A percentile compares a stretch with the other conserved stretches of the same genome.
Conservation (phyloP, 1,139 yeast genomes). For the Hyphopichia wangnamkhiaoensis region DNA sequence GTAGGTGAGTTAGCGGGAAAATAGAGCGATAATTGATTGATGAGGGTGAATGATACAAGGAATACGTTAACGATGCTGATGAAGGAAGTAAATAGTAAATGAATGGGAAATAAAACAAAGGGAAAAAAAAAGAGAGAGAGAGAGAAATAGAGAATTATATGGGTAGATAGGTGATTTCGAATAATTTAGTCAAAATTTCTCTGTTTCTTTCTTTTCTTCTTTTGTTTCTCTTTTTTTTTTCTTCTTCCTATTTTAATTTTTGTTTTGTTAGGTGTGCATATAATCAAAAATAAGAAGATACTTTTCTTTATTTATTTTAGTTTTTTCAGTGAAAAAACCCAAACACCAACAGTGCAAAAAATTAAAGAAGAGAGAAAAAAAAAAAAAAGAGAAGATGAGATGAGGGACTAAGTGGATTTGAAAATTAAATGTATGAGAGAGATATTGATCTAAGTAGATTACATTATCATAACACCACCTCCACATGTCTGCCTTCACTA, state of each 20-base stretch:
- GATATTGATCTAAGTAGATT: not conserved
- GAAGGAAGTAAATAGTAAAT: too few species aligned
- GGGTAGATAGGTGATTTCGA: too few species aligned
- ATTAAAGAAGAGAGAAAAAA: not conserved
- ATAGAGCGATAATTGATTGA: too few species aligned
- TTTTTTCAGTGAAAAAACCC: not conserved
- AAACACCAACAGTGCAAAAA: not conserved
- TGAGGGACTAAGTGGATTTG: too few species aligned
- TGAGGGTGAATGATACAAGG: too few species aligned
- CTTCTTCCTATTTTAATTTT: too few species aligned
- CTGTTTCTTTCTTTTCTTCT: not conserved
- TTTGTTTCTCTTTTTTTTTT: not conserved
- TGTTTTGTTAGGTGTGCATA: not conserved
- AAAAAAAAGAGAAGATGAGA: slow-evolving; percentile 1
- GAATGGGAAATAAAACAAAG: too few species aligned
- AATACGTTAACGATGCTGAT: too few species aligned
- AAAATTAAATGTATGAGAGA: not conserved
- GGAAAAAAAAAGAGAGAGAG: not conserved
- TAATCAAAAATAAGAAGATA: not conserved
- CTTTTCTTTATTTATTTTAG: too few species aligned
- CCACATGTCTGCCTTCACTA: slow-evolving; percentile 35
- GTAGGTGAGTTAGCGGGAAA: too few species aligned
- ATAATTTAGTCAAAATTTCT: not conserved
- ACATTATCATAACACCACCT: not conserved
- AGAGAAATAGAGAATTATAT: too few species aligned